Evolutionary conservation across 352 stramenopile species (phyloP).

Genomic region (Pythium plurisporium): DNA sequence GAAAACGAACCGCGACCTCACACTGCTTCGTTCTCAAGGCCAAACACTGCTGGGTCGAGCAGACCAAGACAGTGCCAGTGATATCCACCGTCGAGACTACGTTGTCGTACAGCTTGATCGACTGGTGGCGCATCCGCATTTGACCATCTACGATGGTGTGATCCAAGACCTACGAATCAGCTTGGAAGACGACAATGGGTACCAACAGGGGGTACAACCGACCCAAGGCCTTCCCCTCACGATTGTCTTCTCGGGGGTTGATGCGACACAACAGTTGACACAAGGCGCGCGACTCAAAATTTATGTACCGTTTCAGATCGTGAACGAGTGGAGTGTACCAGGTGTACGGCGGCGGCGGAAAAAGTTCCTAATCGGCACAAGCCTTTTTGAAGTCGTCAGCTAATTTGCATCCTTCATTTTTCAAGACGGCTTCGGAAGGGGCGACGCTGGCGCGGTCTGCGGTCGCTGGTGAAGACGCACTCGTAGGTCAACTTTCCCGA

Average conservation of each 20-base stretch:
- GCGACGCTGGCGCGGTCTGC: conserved; percentile 5
- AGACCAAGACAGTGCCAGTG: conserved; percentile 28
- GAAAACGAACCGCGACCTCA: conserved; percentile 53
- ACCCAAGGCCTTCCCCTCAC: conserved; percentile 4
- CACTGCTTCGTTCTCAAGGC: conserved; percentile 43
- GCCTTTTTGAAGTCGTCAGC: conserved; percentile 34
- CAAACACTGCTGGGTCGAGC: conserved; percentile 42
- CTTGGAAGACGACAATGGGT: neutral
- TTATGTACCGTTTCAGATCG: conserved; percentile 59
- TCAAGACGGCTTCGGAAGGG: neutral
- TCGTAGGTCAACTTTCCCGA: conserved; percentile 7
- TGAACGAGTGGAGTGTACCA: conserved; percentile 26
- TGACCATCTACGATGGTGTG: conserved; percentile 37
- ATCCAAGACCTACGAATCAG: conserved; percentile 2
- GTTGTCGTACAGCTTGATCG: conserved; percentile 30
- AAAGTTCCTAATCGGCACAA: conserved; percentile 44
- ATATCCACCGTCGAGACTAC: conserved; percentile 38
- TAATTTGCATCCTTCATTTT: neutral
- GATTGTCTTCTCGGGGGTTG: conserved; percentile 31
- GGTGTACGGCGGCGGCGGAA: conserved; percentile 17
- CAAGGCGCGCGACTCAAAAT: conserved; percentile 34
- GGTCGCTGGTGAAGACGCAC: neutral
- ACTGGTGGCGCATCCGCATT: conserved; percentile 12
- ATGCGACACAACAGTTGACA: conserved; percentile 27
- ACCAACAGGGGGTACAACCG: neutral